Base-by-base conservation (phyloP, 1,139 yeast genomes). In the Geotrichum histeridarum region DNA sequence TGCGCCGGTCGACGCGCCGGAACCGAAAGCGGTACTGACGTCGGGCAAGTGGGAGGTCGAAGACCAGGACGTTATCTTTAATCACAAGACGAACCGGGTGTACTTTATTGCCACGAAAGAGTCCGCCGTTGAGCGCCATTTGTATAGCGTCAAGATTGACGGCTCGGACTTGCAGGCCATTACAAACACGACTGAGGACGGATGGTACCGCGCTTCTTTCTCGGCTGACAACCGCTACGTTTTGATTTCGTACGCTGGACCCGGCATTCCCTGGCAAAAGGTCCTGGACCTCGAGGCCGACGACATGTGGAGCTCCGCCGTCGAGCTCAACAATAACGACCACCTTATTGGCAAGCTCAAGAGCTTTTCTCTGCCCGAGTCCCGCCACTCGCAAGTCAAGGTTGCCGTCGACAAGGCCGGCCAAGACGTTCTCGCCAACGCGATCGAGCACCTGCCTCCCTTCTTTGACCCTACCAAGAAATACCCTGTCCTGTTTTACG, bases 401-500 rank as follows among this genome's bases (percentile, higher is more conserved):
- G 72, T 84, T 3, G 82, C 74, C 15, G 67, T 68, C 35, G 66
- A 67, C 47, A 66, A 63, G 31, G 66, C 65, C 1, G 67, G 73
- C 52, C 50, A 59, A 14, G 60, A 70, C 30, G 68, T 82, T 4
- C 64, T 69, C n/a, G 74, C 87, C 37, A 84, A 87, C 66, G 80
- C 84, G 54, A 71, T 85, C 49, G 97, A 91, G 67, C 83, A 86
- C 4, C 73, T 81, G 39, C 99, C 99, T 0, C 79, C 82, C 0
- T 74, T 77, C 57, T 86, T 90, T 65, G 75, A 84, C 61, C 76
- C 82, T 2, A 56, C 60, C 35, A 59, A 62, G 42, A 81, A 84
- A 65, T 84, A 91, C 66, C 97, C 98, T 0, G 68, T 93, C 2
- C 70, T 93, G 55, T 95, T 91, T 30, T 83, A 82, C 61, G 88